phyloP scores from a whole-genome alignment of 768 basidiomycete species.

The Mycena galopus region DNA sequence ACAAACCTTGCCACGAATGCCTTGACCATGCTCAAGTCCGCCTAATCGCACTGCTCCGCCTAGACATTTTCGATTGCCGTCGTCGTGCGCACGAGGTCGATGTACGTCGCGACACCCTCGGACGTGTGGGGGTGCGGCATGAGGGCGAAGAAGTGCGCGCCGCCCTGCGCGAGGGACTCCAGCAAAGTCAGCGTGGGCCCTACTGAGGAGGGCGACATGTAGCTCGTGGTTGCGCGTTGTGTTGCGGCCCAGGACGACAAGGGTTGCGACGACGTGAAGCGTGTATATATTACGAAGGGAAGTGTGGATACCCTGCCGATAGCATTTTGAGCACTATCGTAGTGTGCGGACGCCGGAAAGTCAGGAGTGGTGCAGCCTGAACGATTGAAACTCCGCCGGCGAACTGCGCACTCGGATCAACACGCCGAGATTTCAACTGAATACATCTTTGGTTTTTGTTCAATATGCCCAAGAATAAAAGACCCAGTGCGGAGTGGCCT shows the following conservation, averaged over 20 bases:
- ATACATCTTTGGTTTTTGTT: too few relatives aligned
- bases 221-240: conserved; percentile 82
- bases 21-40: conserved; percentile 76
- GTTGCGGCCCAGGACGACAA: conserved; percentile 71
- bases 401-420: too few relatives aligned
- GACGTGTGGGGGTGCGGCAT: conserved; percentile 70
- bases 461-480: too few relatives aligned
- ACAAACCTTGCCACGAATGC: conserved; percentile 79
- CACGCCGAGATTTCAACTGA: too few relatives aligned
- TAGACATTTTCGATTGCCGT: conserved; percentile 85
- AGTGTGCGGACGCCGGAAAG: too few relatives aligned
- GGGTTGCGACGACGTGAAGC: conserved; percentile 60
- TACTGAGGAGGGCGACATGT: conserved; percentile 76
- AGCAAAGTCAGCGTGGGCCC: conserved; percentile 77
- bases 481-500: too few relatives aligned
- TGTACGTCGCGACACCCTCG: conserved; percentile 66
- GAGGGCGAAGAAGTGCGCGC: conserved; percentile 85
- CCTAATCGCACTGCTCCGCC: conserved; percentile 83
- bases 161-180: conserved; percentile 75
- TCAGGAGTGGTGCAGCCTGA: too few relatives aligned
- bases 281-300: conserved; percentile 68
- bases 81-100: conserved; percentile 75
- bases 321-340: conserved; percentile 69
- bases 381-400: too few relatives aligned
- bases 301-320: conserved; percentile 54